phyloP scores from a whole-genome alignment of 371 early-diverging fungal genomes.

The Mucor circinelloides region DNA sequence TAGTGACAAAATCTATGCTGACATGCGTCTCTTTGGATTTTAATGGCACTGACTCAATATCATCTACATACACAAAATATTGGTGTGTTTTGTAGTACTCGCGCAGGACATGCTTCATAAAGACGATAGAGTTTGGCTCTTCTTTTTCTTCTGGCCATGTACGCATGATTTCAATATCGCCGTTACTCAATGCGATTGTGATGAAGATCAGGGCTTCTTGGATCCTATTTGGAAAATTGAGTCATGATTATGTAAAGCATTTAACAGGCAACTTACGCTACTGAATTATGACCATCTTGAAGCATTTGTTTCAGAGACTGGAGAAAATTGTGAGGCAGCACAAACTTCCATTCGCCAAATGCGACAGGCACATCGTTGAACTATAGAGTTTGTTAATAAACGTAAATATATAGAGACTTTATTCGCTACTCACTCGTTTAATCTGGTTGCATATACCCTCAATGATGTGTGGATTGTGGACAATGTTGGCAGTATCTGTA shows the following conservation, averaged over 20 bases:
- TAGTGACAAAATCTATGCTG: slow-evolving; percentile 17
- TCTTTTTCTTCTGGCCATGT: slow-evolving; percentile 8
- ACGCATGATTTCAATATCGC: neutral
- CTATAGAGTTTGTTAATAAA: neutral
- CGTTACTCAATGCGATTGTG: slow-evolving; percentile 7
- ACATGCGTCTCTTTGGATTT: neutral
- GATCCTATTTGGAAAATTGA: neutral
- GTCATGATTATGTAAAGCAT: neutral
- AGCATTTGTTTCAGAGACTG: neutral
- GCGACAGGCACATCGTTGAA: slow-evolving; percentile 7
- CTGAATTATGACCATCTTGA: neutral
- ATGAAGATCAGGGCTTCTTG: slow-evolving; percentile 1
- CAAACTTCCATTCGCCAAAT: slow-evolving; percentile 22
- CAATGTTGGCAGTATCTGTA: slow-evolving; percentile 18
- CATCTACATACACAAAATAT: slow-evolving; percentile 27
- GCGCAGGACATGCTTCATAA: slow-evolving; percentile 1
- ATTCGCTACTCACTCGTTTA: neutral
- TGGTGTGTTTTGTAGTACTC: slow-evolving; percentile 13
- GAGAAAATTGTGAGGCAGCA: slow-evolving; percentile 13
- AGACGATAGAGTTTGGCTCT: neutral
- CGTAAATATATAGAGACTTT: neutral
- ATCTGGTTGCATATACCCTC: slow-evolving; percentile 1
- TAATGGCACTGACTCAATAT: slow-evolving; percentile 2
- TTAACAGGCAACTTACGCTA: neutral
- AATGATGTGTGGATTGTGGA: slow-evolving; percentile 8